Conservation (phyloP, 495 filamentous ascomycete species). For the Viridothelium virens region DNA sequence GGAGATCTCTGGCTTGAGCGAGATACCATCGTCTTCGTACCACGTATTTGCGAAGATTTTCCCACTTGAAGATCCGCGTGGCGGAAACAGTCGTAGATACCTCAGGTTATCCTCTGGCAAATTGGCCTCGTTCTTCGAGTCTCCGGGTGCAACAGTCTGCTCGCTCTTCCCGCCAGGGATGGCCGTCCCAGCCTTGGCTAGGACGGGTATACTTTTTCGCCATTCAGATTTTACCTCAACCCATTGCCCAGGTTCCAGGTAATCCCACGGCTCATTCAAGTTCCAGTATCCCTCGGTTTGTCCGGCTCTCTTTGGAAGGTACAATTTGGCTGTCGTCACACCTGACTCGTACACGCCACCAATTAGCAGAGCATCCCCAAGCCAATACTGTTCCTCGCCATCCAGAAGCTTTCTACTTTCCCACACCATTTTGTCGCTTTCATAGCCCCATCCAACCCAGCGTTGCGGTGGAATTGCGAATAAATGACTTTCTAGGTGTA, state of each 20-base stretch:
- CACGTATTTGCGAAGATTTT: slow-evolving; percentile 43
- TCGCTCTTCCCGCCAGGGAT: slow-evolving; percentile 51
- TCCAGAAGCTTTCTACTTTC: slow-evolving; percentile 40
- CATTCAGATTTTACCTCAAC: slow-evolving; percentile 50
- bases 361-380: slow-evolving; percentile 57
- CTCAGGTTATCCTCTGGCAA: slow-evolving; percentile 55
- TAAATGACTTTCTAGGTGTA: slow-evolving; percentile 51
- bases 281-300: slow-evolving; percentile 53
- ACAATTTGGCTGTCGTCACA: slow-evolving; percentile 45
- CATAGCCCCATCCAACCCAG: slow-evolving; percentile 63
- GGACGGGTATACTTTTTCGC: slow-evolving; percentile 52
- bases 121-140: slow-evolving; percentile 46
- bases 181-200: slow-evolving; percentile 53
- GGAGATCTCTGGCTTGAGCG: slow-evolving; percentile 39
- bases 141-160: slow-evolving; percentile 50
- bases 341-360: slow-evolving; percentile 58
- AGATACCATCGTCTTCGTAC: slow-evolving; percentile 59
- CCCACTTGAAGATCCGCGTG: slow-evolving; percentile 32
- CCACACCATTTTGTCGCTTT: slow-evolving; percentile 57
- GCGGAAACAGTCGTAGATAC: slow-evolving; percentile 58
- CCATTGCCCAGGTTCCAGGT: slow-evolving; percentile 54
- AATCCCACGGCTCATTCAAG: slow-evolving; percentile 52
- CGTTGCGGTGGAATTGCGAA: slow-evolving; percentile 53
- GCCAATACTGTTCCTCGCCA: slow-evolving; percentile 63
- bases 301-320: slow-evolving; percentile 46